Evolutionary conservation across 2,329 filamentous ascomycete species (phyloP), one percentile per base, ranked within the genome.

Genomic region (Tolypocladium endophyticum): DNA sequence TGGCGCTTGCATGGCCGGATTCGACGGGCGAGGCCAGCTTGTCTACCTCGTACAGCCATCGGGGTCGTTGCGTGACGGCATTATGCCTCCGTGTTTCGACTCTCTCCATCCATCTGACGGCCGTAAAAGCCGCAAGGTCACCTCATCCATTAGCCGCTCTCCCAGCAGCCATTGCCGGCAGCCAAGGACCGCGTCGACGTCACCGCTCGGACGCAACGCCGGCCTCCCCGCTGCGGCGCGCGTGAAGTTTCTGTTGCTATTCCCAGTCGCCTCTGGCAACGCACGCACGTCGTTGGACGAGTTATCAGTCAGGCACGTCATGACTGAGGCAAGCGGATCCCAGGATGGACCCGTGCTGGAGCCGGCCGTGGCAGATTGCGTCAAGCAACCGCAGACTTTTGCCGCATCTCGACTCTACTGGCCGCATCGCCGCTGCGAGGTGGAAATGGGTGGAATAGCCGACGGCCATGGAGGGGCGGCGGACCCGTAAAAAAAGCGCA

Each of bases 321-420:
- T 25, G 25, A 25, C 36, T 36, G 35, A 43, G 36, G 47, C 7
- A 9, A 35, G 59, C 55, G 59, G 47, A 33, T 52, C 28, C 11
- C 47, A n/a, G 28, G 28, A 35, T 33, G 50, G 59, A 55, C 18
- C 35, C 55, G 28, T 47, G 28, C 43, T 54, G 47, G 58, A 45
- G 57, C 55, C 55, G 12, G 36, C 38, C 52, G 50, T 35, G 47
- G 45, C 45, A 33, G 28, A 41, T 61, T 63, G 61, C 60, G 61
- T 63, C 61, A 63, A 58, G 47, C 25, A 4, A 14, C 43, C 33
- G 61, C 56, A 60, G 58, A 58, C 60, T 60, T 61, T 61, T 61
- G 54, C 54, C 57, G 39, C 59, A 55, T 43, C 30, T 36, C 43
- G 28, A 38, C 36, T 50, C 47, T 56, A 56, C 58, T 60, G 53